Conservation (phyloP, 2,329 filamentous ascomycete species). For the Penicillium sp. region DNA sequence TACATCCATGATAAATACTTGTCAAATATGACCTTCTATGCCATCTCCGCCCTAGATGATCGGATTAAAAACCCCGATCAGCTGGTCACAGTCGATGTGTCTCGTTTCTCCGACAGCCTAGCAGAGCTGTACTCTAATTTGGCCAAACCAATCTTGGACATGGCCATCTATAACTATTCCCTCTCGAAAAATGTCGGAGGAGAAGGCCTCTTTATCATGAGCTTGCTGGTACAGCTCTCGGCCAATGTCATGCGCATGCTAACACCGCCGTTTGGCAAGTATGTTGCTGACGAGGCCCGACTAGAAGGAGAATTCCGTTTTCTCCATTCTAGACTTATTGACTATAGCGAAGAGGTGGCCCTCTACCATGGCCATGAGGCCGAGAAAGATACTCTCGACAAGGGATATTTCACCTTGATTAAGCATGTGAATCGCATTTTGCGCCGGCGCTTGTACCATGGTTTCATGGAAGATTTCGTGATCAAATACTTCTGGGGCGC, state of each 20-base stretch:
- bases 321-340: slow-evolving; percentile 90
- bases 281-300: slow-evolving; percentile 91
- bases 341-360: slow-evolving; percentile 93
- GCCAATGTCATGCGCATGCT: slow-evolving; percentile 90
- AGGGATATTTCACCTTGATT: slow-evolving; percentile 98
- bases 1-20: slow-evolving; percentile 94
- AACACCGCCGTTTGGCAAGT: slow-evolving; percentile 95
- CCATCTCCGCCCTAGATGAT: slow-evolving; percentile 90
- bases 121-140: slow-evolving; percentile 96
- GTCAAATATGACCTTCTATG: slow-evolving; percentile 97
- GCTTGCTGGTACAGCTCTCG: slow-evolving; percentile 86
- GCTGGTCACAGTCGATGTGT: slow-evolving; percentile 92
- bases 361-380: slow-evolving; percentile 88
- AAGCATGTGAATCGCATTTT: slow-evolving; percentile 98
- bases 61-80: slow-evolving; percentile 98
- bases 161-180: slow-evolving; percentile 95
- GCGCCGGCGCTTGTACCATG: slow-evolving; percentile 86
- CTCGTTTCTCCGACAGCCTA: slow-evolving; percentile 91
- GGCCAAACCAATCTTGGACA: slow-evolving; percentile 90
- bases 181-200: slow-evolving; percentile 93
- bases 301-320: slow-evolving; percentile 96
- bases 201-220: slow-evolving; percentile 95
- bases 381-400: slow-evolving; percentile 94
- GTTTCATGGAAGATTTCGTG: slow-evolving; percentile 99
- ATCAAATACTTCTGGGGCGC: slow-evolving; percentile 99